These are phyloP conservation scores for Nothophaeocryptopus gaeumannii DNA, from an alignment of 2,329 filamentous ascomycete genomes.

Conservation along the genomic window DNA sequence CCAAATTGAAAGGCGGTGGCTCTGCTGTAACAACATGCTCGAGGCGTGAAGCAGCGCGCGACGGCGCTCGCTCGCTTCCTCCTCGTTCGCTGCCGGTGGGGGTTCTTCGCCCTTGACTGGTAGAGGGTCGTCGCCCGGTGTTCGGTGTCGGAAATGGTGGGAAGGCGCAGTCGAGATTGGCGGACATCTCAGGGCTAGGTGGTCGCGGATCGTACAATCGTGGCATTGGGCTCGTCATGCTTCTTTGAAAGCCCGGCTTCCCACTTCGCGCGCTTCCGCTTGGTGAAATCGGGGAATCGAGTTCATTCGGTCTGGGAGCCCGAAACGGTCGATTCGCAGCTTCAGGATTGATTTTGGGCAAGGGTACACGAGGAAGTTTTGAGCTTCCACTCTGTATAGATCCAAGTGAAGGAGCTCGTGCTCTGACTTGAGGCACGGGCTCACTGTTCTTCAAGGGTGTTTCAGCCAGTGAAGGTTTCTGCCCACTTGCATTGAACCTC, in stretches of 20 bases:
- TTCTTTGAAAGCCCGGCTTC: slow-evolving; percentile 27
- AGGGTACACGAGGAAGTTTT: slow-evolving; percentile 20
- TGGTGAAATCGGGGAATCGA: slow-evolving; percentile 52
- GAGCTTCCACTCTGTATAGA: slow-evolving; percentile 33
- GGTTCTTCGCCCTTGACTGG: slow-evolving; percentile 28
- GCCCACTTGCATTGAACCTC: slow-evolving; percentile 17
- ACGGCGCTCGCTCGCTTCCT: slow-evolving; percentile 3
- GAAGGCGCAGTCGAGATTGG: slow-evolving; percentile 52
- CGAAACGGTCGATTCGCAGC: slow-evolving; percentile 32
- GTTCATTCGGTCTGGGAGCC: slow-evolving; percentile 44
- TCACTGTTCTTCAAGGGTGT: slow-evolving; percentile 9
- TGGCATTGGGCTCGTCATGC: slow-evolving; percentile 32
- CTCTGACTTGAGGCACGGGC: slow-evolving; percentile 6
- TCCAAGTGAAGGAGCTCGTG: slow-evolving; percentile 13
- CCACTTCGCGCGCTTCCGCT: slow-evolving; percentile 30
- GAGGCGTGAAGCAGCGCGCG: slow-evolving; percentile 22
- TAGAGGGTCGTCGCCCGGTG: slow-evolving; percentile 23
- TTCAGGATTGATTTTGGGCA: slow-evolving; percentile 32
- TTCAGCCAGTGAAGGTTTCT: slow-evolving; percentile 1
- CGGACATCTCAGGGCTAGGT: slow-evolving; percentile 43
- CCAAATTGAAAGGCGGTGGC: slow-evolving; percentile 22
- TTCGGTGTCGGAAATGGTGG: slow-evolving; percentile 49
- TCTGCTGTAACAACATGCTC: slow-evolving; percentile 20
- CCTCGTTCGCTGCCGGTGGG: slow-evolving; percentile 22
- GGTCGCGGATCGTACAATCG: slow-evolving; percentile 32